Evolutionary conservation across 2,329 filamentous ascomycete genomes (phyloP).

Genomic region (Nectriaceae sp.): DNA sequence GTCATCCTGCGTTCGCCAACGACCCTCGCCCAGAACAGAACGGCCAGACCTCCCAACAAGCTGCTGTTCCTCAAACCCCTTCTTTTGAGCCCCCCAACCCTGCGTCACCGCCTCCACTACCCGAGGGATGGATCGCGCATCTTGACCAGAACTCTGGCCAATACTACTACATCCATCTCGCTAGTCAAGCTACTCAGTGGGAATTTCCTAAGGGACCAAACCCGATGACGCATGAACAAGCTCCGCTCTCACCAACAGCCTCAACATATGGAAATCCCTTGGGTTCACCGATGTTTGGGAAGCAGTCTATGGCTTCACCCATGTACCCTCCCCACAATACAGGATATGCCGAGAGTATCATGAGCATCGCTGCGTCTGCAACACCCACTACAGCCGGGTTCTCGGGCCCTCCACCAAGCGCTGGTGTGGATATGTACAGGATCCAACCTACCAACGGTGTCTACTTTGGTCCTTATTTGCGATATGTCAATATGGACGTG

Average conservation of each 20-base stretch:
- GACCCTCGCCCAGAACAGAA: slow-evolving; percentile 63
- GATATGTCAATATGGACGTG: slow-evolving; percentile 96
- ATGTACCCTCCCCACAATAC: slow-evolving; percentile 82
- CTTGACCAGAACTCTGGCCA: slow-evolving; percentile 94
- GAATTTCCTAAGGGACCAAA: slow-evolving; percentile 97
- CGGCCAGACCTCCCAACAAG: slow-evolving; percentile 48
- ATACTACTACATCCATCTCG: slow-evolving; percentile 98
- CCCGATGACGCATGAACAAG: slow-evolving; percentile 78
- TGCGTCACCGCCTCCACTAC: slow-evolving; percentile 85
- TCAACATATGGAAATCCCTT: slow-evolving; percentile 77
- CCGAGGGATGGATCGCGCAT: slow-evolving; percentile 98
- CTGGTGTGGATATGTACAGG: slow-evolving; percentile 93
- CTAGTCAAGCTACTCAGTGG: slow-evolving; percentile 96
- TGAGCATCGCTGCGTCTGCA: slow-evolving; percentile 74
- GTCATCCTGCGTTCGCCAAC: slow-evolving; percentile 90
- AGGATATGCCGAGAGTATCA: slow-evolving; percentile 81
- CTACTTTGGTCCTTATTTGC: slow-evolving; percentile 94
- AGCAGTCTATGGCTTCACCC: slow-evolving; percentile 67
- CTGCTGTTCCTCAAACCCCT: slow-evolving; percentile 45
- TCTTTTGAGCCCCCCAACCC: slow-evolving; percentile 54
- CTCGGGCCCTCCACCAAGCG: slow-evolving; percentile 81
- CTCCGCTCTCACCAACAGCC: slow-evolving; percentile 79
- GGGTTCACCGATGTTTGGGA: slow-evolving; percentile 66
- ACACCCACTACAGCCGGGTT: slow-evolving; percentile 82
- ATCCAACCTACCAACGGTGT: slow-evolving; percentile 92